Evolutionary conservation across 371 early-diverging fungal genomes (phyloP), one percentile per base, ranked within the genome.

Genomic region (Zopfochytrium polystomum): DNA sequence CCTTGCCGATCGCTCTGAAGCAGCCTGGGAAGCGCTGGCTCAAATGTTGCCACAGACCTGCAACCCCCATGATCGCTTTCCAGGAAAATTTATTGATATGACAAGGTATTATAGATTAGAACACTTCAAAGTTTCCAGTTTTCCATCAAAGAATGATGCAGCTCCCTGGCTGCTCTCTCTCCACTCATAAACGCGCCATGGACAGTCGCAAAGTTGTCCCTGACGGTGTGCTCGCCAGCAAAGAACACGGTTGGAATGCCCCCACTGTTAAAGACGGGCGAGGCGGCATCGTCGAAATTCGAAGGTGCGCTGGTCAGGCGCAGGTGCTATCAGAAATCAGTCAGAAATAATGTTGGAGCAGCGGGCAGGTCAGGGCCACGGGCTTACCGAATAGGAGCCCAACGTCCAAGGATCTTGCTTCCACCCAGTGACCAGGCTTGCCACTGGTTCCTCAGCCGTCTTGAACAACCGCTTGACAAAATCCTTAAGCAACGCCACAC

Each of bases 161-260:
- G 25, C 52, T 50, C 29, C 27, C 30, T 30, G 11, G 30, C 60
- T 18, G 48, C 60, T 6, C 60, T 22, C 15, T 22, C 20, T 27
- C 60, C 60, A 22, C 60, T 60, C 46, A 60, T 33, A 11, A 55
- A 27, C 23, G 60, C 60, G 18, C 60, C 60, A 49, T 60, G 60
- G 5, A 60, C 52, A 1, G 60, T 60, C 25, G 60, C 46, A 35
- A 60, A 60, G 35, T 60, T 51, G 1, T 26, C 15, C 2, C 53
- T 20, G 1, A 26, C 30, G 7, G 60, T 60, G 53, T 49, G 52
- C 55, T 60, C 60, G 7, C 60, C 60, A 26, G 60, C 60, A 55
- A 60, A 60, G 18, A 60, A 46, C n/a, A 60, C 26, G 38, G 22
- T 32, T 23, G 42, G 42, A 9, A 31, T 30, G 20, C n/a, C 15